phyloP scores from a whole-genome alignment of 208 protist genomes.

The Kentomonas sorsogonicus region DNA sequence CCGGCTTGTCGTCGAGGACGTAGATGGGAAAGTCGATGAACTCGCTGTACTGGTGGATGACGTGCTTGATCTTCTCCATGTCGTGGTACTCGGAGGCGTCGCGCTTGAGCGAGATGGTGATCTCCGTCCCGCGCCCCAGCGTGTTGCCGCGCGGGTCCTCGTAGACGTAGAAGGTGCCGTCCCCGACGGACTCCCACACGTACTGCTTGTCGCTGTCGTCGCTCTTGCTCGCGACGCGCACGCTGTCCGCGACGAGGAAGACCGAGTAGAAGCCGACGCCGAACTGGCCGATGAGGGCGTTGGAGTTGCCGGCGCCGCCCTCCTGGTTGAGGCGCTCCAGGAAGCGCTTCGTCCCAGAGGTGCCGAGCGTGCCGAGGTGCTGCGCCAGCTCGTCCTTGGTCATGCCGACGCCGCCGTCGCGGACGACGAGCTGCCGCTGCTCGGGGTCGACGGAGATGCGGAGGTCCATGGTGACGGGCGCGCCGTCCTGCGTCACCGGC shows the following conservation, averaged over 20 bases:
- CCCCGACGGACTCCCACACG: conserved; percentile 97
- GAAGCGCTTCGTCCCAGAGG: conserved; percentile 98
- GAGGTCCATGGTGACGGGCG: conserved; percentile 87
- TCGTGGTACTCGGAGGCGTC: conserved; percentile 96
- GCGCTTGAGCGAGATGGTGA: conserved; percentile 96
- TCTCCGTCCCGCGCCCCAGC: conserved; percentile 95
- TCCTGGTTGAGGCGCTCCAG: conserved; percentile 77
- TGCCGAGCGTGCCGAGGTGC: conserved; percentile 99
- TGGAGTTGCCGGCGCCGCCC: conserved; percentile 46
- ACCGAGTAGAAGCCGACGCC: conserved; percentile 99
- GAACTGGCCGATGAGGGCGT: conserved; percentile 99
- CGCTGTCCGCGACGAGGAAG: conserved; percentile 98
- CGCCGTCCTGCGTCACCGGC: conserved; percentile 71
- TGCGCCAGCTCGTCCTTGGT: conserved; percentile 97
- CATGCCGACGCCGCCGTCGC: conserved; percentile 99
- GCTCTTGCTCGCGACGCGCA: conserved; percentile 95
- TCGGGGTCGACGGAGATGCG: conserved; percentile 84
- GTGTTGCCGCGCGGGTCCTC: conserved; percentile 93
- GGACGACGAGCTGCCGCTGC: conserved; percentile 93
- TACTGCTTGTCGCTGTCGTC: conserved; percentile 92
- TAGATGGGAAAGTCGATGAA: conserved; percentile 99
- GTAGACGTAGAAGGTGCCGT: conserved; percentile 93
- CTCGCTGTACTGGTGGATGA: conserved; percentile 98
- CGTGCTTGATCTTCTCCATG: conserved; percentile 79
- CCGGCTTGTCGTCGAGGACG: conserved; percentile 64